A percentile compares a stretch with the other conserved stretches of the same genome.
These are phyloP conservation scores for Apiospora phragmitis DNA, from an alignment of 2,329 filamentous ascomycete genomes.

Conservation along the genomic window DNA sequence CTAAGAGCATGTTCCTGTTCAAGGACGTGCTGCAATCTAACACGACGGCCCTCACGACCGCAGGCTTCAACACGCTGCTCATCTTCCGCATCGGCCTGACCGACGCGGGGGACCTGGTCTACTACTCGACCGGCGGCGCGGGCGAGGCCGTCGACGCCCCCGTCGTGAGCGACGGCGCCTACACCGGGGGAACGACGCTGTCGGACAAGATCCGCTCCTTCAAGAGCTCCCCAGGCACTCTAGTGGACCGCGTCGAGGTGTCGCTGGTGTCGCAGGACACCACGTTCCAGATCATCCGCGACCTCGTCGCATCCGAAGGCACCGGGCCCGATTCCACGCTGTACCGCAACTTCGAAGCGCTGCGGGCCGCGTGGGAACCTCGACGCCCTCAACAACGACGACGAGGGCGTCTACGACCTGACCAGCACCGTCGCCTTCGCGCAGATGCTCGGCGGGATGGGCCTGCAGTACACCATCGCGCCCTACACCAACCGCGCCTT, in stretches of 20 bases:
- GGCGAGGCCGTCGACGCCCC: slow-evolving; percentile 37
- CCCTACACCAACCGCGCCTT: slow-evolving; percentile 42
- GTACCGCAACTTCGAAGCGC: slow-evolving; percentile 40
- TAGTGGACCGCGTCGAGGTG: slow-evolving; percentile 41
- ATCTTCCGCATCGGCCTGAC: slow-evolving; percentile 46
- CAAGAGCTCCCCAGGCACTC: slow-evolving; percentile 34
- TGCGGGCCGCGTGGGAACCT: slow-evolving; percentile 42
- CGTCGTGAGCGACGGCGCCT: slow-evolving; percentile 40
- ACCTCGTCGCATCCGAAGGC: slow-evolving; percentile 37
- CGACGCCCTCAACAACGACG: slow-evolving; percentile 48
- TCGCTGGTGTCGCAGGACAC: slow-evolving; percentile 29
- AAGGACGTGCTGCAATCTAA: slow-evolving; percentile 47
- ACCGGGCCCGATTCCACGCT: slow-evolving; percentile 34
- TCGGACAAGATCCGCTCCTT: slow-evolving; percentile 46
- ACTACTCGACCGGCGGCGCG: slow-evolving; percentile 40
- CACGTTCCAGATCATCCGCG: slow-evolving; percentile 42
- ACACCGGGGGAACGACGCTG: slow-evolving; percentile 49
- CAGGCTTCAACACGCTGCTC: slow-evolving; percentile 43
- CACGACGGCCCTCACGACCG: slow-evolving; percentile 40
- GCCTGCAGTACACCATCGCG: slow-evolving; percentile 44
- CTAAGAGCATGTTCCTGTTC: slow-evolving; percentile 38
- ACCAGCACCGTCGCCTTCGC: slow-evolving; percentile 43
- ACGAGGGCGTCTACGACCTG: slow-evolving; percentile 44
- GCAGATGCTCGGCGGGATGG: slow-evolving; percentile 40
- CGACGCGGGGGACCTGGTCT: slow-evolving; percentile 43